A percentile compares a stretch with the other conserved stretches of the same genome.
Evolutionary conservation across 169 alveolate species (phyloP).

Genomic region (Neospora caninum): DNA sequence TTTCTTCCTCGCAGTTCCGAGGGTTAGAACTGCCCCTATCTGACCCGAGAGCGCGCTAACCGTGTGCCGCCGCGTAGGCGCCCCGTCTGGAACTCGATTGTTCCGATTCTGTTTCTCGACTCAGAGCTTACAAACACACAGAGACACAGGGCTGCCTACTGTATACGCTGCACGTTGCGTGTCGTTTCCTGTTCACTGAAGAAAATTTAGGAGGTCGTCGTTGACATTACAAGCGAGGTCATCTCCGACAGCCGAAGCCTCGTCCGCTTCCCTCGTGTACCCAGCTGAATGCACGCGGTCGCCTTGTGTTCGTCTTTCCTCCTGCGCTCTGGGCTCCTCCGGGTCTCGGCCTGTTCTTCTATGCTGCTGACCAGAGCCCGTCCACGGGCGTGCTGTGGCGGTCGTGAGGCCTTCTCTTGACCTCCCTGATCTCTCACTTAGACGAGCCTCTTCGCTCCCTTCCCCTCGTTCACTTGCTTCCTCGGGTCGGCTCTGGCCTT

Average conservation of each 20-base stretch:
- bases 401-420: not conserved
- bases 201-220: not conserved
- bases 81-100: too few relatives aligned
- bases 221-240: not conserved
- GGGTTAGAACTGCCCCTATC: too few relatives aligned
- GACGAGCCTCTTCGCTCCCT: not conserved
- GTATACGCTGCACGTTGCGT: too few relatives aligned
- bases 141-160: too few relatives aligned
- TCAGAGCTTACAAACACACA: too few relatives aligned
- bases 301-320: not conserved
- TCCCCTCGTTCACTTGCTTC: too few relatives aligned
- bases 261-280: not conserved
- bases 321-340: not conserved
- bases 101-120: too few relatives aligned
- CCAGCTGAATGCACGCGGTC: not conserved
- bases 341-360: not conserved
- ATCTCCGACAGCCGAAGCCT: not conserved
- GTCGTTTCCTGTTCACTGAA: not conserved
- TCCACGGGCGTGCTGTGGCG: not conserved
- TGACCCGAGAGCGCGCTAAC: too few relatives aligned
- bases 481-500: too few relatives aligned
- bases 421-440: not conserved
- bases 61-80: too few relatives aligned
- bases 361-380: not conserved
- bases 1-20: too few relatives aligned